Conservation (phyloP, 2,329 filamentous ascomycete species). For the Ophiostoma fasciatum region DNA sequence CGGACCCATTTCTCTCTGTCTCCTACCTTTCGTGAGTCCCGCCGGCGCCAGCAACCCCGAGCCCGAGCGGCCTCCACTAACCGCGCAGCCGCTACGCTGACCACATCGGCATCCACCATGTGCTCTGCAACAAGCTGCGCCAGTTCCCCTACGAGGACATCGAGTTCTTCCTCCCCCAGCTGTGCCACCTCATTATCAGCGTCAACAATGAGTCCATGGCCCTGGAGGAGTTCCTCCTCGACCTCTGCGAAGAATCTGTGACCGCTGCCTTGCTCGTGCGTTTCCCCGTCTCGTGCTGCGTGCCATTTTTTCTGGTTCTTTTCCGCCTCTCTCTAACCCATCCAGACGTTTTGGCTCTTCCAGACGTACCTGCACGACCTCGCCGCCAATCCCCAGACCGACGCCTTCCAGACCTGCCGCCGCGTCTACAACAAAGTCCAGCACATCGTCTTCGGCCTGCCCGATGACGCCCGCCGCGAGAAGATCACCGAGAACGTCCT, state of each 20-base stretch:
- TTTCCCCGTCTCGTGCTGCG: constrained; percentile 10
- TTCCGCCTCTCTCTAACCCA: neutral
- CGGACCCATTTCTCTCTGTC: constrained; percentile 76
- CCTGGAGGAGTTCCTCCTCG: constrained; percentile 72
- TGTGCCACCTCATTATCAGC: constrained; percentile 79
- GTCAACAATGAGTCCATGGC: constrained; percentile 88
- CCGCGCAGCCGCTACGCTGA: constrained; percentile 61
- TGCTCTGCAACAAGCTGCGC: constrained; percentile 75
- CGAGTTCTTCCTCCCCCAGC: constrained; percentile 78
- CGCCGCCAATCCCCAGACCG: constrained; percentile 56
- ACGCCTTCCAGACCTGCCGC: constrained; percentile 67
- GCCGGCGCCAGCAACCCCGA: no score
- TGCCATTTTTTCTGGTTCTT: no score
- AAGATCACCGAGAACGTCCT: constrained; percentile 71
- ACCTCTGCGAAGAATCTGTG: constrained; percentile 76
- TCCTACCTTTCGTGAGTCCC: constrained; percentile 64
- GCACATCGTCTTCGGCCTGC: constrained; percentile 68
- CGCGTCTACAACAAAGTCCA: constrained; percentile 81
- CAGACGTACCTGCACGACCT: constrained; percentile 79
- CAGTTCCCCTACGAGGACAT: constrained; percentile 85
- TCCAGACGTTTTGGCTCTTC: constrained; percentile 81
- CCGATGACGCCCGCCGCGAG: constrained; percentile 52
- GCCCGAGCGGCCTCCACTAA: neutral
- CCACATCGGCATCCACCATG: constrained; percentile 81
- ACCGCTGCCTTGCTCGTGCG: constrained; percentile 68